Base-by-base conservation (phyloP, 257 asterid species). In the Mentha longifolia region DNA sequence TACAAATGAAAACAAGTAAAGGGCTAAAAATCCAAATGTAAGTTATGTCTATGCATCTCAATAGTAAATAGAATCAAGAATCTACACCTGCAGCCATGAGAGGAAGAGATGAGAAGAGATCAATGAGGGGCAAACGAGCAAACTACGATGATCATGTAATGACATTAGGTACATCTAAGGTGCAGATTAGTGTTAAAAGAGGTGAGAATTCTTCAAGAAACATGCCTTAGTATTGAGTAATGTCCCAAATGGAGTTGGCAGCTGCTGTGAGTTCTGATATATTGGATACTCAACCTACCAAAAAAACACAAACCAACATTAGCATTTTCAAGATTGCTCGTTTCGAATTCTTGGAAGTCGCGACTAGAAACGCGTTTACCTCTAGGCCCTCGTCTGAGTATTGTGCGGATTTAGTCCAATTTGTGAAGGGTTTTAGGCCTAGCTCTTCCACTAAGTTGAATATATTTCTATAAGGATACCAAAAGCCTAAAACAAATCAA, bases 161-260 rank as follows among this genome's bases (percentile, higher is more conserved):
- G 30, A 16, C 49, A 33, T 72, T 50, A 68, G 72, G 52, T 51
- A 12, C 11, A 59, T 58, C 70, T 2, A n/a, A 57, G 13, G 42
- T 52, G 61, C 49, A 43, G 65, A 56, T 43, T 16, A 47, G 52
- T 56, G 25, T 64, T 9, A 31, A 19, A 71, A 31, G 63, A 25
- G 66, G n/a, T 52, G 17, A 33, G 10, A 61, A 9, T 31, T 28
- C 50, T 51, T 35, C 7, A 61, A 50, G 11, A 55, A 28, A 59
- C 82, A 55, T 77, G 72, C 95, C 90, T 81, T 80, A 37, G 87
- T 80, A 72, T 81, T 82, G 41, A 86, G 69, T 54, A 86, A 74
- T 67, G 87, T 77, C 66, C 90, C 88, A 19, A 84, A 70, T 25
- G 95, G 95, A 75, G 92, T 81, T 47, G 92, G 89, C 72, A 84